Percentiles rank a stretch among this genome's conserved stretches.
These are phyloP conservation scores for Rosellinia necatrix DNA, from an alignment of 2,329 filamentous ascomycete species.

Conservation along the genomic window DNA sequence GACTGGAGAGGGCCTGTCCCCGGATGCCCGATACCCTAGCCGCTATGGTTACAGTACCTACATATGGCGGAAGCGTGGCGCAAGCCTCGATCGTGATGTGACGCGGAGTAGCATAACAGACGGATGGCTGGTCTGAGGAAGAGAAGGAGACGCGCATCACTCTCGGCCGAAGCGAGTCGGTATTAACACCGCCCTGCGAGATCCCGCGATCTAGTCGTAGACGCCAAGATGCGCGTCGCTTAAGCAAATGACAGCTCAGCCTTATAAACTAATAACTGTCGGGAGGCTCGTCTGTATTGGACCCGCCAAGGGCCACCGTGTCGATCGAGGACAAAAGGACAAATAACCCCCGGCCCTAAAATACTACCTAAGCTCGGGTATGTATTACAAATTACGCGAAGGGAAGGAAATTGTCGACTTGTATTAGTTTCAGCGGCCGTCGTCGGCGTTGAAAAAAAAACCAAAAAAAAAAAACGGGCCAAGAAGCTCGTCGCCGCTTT, in stretches of 20 bases:
- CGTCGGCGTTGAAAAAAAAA: background rate
- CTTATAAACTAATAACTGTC: background rate
- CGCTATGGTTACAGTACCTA: background rate
- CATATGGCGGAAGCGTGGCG: too few relatives aligned
- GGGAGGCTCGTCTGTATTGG: slow-evolving; percentile 2
- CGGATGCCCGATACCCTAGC: too few relatives aligned
- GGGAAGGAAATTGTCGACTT: too few relatives aligned
- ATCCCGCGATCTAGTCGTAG: background rate
- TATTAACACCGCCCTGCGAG: background rate
- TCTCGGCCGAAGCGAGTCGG: too few relatives aligned
- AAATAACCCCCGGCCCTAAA: background rate
- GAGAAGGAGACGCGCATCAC: too few relatives aligned
- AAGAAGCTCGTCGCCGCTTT: background rate
- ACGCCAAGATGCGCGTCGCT: background rate
- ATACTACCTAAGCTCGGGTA: background rate
- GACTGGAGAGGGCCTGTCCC: too few relatives aligned
- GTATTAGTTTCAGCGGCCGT: background rate
- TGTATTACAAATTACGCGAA: background rate
- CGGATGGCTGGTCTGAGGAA: slow-evolving; percentile 6
- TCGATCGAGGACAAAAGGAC: slow-evolving; percentile 1
- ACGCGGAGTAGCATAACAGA: slow-evolving; percentile 1
- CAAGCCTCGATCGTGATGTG: background rate
- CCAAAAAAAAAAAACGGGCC: background rate
- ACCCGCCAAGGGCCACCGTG: background rate
- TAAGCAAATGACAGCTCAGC: slow-evolving; percentile 9